These are phyloP conservation scores for Quercus mongolica DNA, from an alignment of 306 rosid species.

Conservation along the genomic window DNA sequence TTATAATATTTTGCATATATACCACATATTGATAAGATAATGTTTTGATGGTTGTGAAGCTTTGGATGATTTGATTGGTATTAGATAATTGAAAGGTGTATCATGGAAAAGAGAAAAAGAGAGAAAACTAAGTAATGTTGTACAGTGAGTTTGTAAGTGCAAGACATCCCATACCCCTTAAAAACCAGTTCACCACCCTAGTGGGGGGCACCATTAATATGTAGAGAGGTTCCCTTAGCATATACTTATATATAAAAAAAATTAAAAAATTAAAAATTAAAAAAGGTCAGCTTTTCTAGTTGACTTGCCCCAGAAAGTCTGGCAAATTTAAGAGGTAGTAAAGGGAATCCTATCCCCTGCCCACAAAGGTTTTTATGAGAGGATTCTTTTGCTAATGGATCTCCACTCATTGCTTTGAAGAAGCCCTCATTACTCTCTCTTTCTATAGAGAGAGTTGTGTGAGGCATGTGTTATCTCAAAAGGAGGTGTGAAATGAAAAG, in stretches of 20 bases:
- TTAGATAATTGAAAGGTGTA: neutral
- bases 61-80: neutral
- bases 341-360: conserved; percentile 75
- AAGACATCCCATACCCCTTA: conserved; percentile 25
- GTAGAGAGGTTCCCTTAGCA: conserved; percentile 52
- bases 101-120: too few relatives aligned
- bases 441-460: conserved; percentile 24
- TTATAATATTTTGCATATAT: neutral
- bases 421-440: conserved; percentile 26
- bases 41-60: neutral
- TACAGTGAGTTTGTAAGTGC: conserved; percentile 1
- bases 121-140: neutral
- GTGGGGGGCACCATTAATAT: conserved; percentile 61
- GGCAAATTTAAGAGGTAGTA: conserved; percentile 62
- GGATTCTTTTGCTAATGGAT: conserved; percentile 56
- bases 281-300: conserved; percentile 59
- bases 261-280: neutral
- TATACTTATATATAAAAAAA: conserved; percentile 8
- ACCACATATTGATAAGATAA: neutral
- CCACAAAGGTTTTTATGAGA: conserved; percentile 53
- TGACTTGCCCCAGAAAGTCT: conserved; percentile 82
- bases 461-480: conserved; percentile 68
- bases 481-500: conserved; percentile 63
- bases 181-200: conserved; percentile 37
- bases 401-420: conserved; percentile 62